A percentile compares a stretch with the other conserved stretches of the same genome.
Conservation (phyloP, 2,329 filamentous ascomycete species). For the Cryphonectria nitschkei region DNA sequence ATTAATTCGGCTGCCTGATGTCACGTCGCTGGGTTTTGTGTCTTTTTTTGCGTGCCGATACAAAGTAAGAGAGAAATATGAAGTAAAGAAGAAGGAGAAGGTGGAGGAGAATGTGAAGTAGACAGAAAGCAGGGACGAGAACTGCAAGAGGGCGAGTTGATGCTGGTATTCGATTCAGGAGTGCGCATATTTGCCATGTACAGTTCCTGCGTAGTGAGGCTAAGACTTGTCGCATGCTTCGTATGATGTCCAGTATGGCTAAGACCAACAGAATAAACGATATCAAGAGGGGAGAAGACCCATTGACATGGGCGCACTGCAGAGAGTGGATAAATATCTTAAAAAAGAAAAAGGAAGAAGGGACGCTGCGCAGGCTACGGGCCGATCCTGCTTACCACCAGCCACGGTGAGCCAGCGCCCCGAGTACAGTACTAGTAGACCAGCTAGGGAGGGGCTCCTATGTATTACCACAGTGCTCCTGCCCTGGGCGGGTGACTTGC, state of each 20-base stretch:
- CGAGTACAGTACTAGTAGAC: background rate
- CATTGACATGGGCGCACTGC: too few species aligned
- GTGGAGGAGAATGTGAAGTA: too few species aligned
- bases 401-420: background rate
- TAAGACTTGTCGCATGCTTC: too few species aligned
- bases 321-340: too few species aligned
- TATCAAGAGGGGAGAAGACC: too few species aligned
- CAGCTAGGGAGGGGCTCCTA: background rate
- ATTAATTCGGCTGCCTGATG: conserved; percentile 12
- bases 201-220: too few species aligned
- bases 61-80: background rate
- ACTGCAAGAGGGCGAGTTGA: background rate
- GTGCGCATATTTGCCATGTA: too few species aligned
- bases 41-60: background rate
- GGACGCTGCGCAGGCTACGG: conserved; percentile 5
- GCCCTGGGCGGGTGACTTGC: too few species aligned
- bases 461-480: background rate
- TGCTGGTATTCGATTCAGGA: too few species aligned
- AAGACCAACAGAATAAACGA: background rate
- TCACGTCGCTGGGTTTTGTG: background rate
- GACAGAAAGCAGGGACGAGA: too few species aligned
- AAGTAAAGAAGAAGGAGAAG: too few species aligned
- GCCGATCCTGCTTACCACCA: conserved; percentile 11
- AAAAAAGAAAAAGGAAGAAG: background rate
- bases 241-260: too few species aligned